Evolutionary conservation across 139 green algal species (phyloP).

Genomic region (Ettlia oleoabundans): DNA sequence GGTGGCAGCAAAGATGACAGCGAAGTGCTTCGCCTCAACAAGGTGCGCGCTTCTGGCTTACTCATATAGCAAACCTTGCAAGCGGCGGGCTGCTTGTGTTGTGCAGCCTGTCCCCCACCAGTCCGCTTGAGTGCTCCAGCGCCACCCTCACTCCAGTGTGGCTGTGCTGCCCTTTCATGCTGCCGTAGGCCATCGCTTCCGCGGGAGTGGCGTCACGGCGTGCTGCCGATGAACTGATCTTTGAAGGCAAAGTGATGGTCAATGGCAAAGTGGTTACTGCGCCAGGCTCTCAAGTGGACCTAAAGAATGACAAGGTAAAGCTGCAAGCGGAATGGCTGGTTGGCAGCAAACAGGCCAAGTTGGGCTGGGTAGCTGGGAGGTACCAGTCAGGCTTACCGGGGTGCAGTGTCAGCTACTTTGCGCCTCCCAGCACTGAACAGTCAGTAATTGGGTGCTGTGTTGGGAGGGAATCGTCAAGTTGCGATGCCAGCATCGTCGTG

Average conservation of each 20-base stretch:
- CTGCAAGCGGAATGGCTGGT: neutral
- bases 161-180: neutral
- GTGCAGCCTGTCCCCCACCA: too few species aligned
- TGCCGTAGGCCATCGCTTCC: constrained; percentile 75
- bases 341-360: neutral
- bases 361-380: neutral
- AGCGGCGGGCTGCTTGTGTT: too few species aligned
- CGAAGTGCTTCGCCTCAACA: constrained; percentile 21
- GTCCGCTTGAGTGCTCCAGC: too few species aligned
- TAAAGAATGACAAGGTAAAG: constrained; percentile 57
- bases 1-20: neutral
- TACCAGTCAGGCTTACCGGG: too few species aligned
- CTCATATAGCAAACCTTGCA: too few species aligned
- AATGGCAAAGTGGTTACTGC: constrained; percentile 78
- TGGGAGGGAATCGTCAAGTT: too few species aligned
- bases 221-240: constrained; percentile 84
- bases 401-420: too few species aligned
- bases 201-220: constrained; percentile 87
- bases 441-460: too few species aligned
- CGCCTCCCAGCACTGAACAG: too few species aligned
- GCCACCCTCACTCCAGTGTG: neutral
- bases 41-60: neutral
- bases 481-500: too few species aligned
- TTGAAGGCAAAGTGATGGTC: constrained; percentile 78
- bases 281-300: constrained; percentile 63